These are phyloP conservation scores for Hygrophorus russula DNA, from an alignment of 768 basidiomycete genomes.

Conservation along the genomic window DNA sequence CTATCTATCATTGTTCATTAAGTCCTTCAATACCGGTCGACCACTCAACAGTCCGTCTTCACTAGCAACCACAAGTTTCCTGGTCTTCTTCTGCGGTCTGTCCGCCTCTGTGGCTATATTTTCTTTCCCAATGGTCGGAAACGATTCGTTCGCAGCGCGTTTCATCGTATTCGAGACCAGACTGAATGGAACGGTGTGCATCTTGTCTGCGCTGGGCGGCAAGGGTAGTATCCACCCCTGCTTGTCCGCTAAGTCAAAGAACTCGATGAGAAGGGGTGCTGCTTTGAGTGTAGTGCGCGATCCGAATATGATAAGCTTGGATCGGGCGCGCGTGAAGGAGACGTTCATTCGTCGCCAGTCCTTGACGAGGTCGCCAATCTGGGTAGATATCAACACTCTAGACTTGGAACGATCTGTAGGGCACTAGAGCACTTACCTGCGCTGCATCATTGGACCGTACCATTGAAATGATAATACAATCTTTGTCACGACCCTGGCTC, in stretches of 20 bases:
- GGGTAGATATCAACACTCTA: background rate
- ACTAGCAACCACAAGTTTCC: constrained; percentile 13
- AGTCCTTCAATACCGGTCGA: constrained; percentile 49
- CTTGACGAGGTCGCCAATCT: constrained; percentile 89
- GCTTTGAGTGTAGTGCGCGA: constrained; percentile 65
- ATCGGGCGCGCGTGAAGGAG: constrained; percentile 85
- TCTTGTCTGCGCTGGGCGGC: constrained; percentile 37
- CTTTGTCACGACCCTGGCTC: constrained; percentile 93
- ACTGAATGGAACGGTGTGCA: constrained; percentile 27
- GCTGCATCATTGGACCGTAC: constrained; percentile 78
- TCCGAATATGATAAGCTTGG: constrained; percentile 87
- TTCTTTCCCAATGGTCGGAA: constrained; percentile 5
- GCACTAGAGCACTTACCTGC: constrained; percentile 39
- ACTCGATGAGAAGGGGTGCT: constrained; percentile 53
- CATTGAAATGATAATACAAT: constrained; percentile 87
- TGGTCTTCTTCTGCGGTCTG: constrained; percentile 26
- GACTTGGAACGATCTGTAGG: background rate
- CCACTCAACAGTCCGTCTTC: constrained; percentile 39
- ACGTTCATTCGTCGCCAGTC: constrained; percentile 98
- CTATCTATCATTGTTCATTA: constrained; percentile 13
- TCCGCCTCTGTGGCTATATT: constrained; percentile 7
- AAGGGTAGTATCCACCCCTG: constrained; percentile 63
- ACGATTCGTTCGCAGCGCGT: constrained; percentile 13
- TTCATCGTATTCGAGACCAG: constrained; percentile 13
- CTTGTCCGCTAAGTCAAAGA: constrained; percentile 67